Percentiles rank a stretch among this genome's conserved stretches.
Evolutionary conservation across 495 filamentous ascomycete genomes (phyloP).

Genomic region (Apodospora peruviana): DNA sequence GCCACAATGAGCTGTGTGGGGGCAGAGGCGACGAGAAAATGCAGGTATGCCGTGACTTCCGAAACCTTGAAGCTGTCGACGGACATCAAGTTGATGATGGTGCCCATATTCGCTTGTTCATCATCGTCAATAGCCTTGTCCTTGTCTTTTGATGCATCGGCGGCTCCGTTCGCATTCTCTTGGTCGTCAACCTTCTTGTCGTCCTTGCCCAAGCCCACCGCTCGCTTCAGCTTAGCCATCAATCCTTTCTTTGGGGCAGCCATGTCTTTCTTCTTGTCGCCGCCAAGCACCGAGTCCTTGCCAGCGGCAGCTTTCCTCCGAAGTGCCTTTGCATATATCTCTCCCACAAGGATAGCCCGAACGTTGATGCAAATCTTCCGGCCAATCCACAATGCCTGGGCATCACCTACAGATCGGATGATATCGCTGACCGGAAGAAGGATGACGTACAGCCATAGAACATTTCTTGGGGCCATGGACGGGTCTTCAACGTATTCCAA

Average conservation of each 20-base stretch:
- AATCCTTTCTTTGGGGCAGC: slow-evolving; percentile 41
- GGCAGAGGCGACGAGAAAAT: slow-evolving; percentile 81
- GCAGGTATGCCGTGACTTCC: slow-evolving; percentile 85
- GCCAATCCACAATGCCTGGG: slow-evolving; percentile 89
- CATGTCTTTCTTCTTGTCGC: slow-evolving; percentile 34
- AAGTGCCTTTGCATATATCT: slow-evolving; percentile 97
- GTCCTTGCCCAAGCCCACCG: slow-evolving; percentile 57
- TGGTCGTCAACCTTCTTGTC: slow-evolving; percentile 26
- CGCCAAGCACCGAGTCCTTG: slow-evolving; percentile 61
- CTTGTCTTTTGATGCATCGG: slow-evolving; percentile 26
- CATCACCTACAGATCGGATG: slow-evolving; percentile 70
- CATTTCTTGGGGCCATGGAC: slow-evolving; percentile 69
- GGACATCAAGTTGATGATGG: slow-evolving; percentile 98
- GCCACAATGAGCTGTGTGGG: slow-evolving; percentile 76
- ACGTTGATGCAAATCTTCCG: slow-evolving; percentile 89
- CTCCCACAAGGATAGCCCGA: slow-evolving; percentile 91
- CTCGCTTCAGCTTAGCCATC: slow-evolving; percentile 36
- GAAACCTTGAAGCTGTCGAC: slow-evolving; percentile 99
- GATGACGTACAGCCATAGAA: slow-evolving; percentile 94
- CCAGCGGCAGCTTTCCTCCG: slow-evolving; percentile 81
- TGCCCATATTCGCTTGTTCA: slow-evolving; percentile 83
- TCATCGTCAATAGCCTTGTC: slow-evolving; percentile 43
- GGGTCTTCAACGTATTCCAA: slow-evolving; percentile 90
- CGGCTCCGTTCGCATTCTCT: slow-evolving; percentile 19
- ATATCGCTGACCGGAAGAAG: slow-evolving; percentile 77